These are phyloP conservation scores for Talinum fruticosum DNA, from an alignment of 148 eudicot genomes.

Conservation along the genomic window DNA sequence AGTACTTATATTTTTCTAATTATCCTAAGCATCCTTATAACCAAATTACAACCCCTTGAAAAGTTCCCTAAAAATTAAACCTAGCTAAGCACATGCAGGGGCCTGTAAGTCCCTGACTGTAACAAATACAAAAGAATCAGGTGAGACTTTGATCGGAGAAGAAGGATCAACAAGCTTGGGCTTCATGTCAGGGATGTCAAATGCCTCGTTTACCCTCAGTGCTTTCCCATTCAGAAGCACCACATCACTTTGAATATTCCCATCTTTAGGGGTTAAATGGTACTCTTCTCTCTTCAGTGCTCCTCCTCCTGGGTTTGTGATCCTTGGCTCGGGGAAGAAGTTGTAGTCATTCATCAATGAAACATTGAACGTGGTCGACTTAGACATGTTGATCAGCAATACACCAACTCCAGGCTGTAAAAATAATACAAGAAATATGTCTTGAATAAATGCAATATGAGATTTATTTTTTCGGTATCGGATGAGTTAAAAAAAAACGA, in stretches of 20 bases:
- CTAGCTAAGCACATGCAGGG: too few relatives aligned
- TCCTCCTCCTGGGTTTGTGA: background rate
- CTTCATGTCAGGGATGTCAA: conserved; percentile 43
- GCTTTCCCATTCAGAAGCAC: conserved; percentile 46
- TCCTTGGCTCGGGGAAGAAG: conserved; percentile 17
- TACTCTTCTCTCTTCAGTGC: conserved; percentile 45
- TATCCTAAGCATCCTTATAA: too few relatives aligned
- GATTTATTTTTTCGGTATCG: too few relatives aligned
- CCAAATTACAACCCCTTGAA: too few relatives aligned
- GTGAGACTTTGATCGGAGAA: too few relatives aligned
- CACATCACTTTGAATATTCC: conserved; percentile 44
- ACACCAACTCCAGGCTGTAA: conserved; percentile 39
- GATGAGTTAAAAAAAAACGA: too few relatives aligned
- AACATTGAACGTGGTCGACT: conserved; percentile 39
- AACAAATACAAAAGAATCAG: too few relatives aligned
- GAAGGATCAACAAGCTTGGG: conserved; percentile 33
- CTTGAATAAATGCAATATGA: background rate
- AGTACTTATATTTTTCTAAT: too few relatives aligned
- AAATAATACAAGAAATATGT: background rate
- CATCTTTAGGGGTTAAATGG: conserved; percentile 54
- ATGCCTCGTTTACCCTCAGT: conserved; percentile 31
- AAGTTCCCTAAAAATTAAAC: too few relatives aligned
- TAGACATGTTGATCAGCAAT: conserved; percentile 57
- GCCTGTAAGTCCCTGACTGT: too few relatives aligned
- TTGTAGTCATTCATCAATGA: conserved; percentile 29